Evolutionary conservation across 1,284 basidiomycete species (phyloP), one percentile per base, ranked within the genome.

Genomic region (Erythrobasidium hasegawianum): DNA sequence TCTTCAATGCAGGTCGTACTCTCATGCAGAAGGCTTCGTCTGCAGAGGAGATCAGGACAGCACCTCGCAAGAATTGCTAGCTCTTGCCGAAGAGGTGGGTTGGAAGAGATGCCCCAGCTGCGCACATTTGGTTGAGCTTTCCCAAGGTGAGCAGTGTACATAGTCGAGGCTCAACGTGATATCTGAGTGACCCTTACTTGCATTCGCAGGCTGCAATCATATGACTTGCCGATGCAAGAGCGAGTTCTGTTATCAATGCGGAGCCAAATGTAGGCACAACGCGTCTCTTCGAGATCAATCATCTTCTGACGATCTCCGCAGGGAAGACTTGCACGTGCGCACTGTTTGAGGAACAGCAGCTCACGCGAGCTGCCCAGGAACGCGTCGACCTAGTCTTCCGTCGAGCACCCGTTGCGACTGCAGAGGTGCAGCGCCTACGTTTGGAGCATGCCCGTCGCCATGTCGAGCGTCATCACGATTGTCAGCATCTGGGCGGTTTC

Each of bases 141-240:
- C 24, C 3, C 9, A 57, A 39, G 55, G 27, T 47, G 11, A 4
- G 43, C 22, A n/a, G n/a, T n/a, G n/a, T n/a, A n/a, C n/a, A n/a
- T n/a, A n/a, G n/a, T n/a, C n/a, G n/a, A n/a, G n/a, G n/a, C n/a
- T n/a, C n/a, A n/a, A n/a, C n/a, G n/a, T n/a, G n/a, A n/a, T n/a
- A n/a, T n/a, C n/a, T n/a, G n/a, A n/a, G n/a, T n/a, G n/a, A n/a
- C n/a, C n/a, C n/a, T n/a, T n/a, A n/a, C n/a, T n/a, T n/a, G n/a
- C n/a, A n/a, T n/a, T n/a, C n/a, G n/a, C n/a, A 22, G 29, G 55
- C n/a, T 57, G 55, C 18, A 57, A 57, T 27, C 55, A 57, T 27
- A 57, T 57, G 27, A 57, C 55, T 5, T 57, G 55, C 33, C 22
- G 55, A 4, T 57, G 55, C 39, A 40, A 40, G 24, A 8, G 9